Percentiles rank a stretch among this genome's conserved stretches.
phyloP scores from a whole-genome alignment of 176 grass and related monocot species.

The Carex myosuroides region DNA sequence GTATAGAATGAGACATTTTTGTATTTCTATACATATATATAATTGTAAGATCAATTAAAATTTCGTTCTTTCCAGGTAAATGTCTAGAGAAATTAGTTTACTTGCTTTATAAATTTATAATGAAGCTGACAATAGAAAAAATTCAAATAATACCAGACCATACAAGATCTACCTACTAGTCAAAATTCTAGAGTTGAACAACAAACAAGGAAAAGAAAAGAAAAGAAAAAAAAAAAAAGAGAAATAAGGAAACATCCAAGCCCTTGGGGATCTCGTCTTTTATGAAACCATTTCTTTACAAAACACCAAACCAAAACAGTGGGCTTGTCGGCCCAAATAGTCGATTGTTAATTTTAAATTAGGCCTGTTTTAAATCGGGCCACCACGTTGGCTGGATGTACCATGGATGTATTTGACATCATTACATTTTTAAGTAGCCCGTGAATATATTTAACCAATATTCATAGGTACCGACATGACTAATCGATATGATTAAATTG shows the following conservation, averaged over 20 bases:
- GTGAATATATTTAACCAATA: not conserved
- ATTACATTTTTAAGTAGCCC: not conserved
- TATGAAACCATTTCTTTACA: not conserved
- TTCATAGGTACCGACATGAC: not conserved
- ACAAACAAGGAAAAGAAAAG: not conserved
- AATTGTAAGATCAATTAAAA: not conserved
- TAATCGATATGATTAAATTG: not conserved
- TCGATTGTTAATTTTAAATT: not conserved
- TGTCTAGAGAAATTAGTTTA: not conserved
- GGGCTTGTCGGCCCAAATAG: constrained; percentile 4
- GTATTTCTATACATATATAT: not conserved
- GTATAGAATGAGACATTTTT: not conserved
- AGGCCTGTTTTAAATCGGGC: not conserved
- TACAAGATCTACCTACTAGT: not conserved
- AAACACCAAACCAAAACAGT: not conserved
- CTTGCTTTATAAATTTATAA: not conserved
- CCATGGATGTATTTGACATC: not conserved
- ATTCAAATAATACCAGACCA: not conserved
- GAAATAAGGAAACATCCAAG: not conserved
- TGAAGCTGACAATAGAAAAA: not conserved
- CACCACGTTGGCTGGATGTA: not conserved
- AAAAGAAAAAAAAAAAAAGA: not conserved
- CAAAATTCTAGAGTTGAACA: not conserved
- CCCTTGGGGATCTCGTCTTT: not conserved
- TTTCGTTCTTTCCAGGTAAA: not conserved